Evolutionary conservation across 2,329 filamentous ascomycete species (phyloP).

Genomic region (Colletotrichum orchidophilum): DNA sequence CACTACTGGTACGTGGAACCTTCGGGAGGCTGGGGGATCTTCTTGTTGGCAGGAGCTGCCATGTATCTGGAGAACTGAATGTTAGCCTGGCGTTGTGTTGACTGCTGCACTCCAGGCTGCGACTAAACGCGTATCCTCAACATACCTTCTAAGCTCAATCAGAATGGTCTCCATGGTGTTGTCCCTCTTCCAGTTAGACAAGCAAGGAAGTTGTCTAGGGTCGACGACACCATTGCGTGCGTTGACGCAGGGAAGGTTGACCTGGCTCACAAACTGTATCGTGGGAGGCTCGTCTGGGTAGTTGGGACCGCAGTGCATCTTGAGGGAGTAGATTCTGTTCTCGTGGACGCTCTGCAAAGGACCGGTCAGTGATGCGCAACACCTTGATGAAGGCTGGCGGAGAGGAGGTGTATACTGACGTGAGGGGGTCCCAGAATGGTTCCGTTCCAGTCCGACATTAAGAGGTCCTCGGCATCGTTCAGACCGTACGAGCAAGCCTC

Average conservation of each 20-base stretch:
- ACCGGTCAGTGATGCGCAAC: conserved; percentile 12
- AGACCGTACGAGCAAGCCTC: conserved; percentile 98
- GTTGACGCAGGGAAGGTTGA: conserved; percentile 97
- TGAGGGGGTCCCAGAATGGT: conserved; percentile 97
- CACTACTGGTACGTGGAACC: conserved; percentile 63
- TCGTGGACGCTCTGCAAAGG: conserved; percentile 83
- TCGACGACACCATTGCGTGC: conserved; percentile 84
- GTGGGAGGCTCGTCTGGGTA: conserved; percentile 92
- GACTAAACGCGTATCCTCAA: conserved; percentile 3
- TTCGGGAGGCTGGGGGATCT: conserved; percentile 92
- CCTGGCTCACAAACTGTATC: conserved; percentile 91
- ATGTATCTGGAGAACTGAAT: conserved; percentile 74
- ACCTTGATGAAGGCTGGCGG: not conserved
- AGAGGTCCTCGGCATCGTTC: conserved; percentile 90
- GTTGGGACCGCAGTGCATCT: conserved; percentile 90
- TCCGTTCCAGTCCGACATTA: conserved; percentile 99
- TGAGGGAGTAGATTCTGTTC: conserved; percentile 98
- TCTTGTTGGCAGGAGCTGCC: conserved; percentile 92
- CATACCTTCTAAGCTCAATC: conserved; percentile 83
- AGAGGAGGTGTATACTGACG: conserved; percentile 62
- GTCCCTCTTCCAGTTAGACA: conserved; percentile 90
- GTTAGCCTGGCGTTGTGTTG: conserved; percentile 20
- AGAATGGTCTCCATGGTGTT: conserved; percentile 96
- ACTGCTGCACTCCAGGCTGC: not conserved
- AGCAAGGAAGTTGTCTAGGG: conserved; percentile 81